These are phyloP conservation scores for Mycena maculata DNA, from an alignment of 768 basidiomycete genomes.

Conservation along the genomic window DNA sequence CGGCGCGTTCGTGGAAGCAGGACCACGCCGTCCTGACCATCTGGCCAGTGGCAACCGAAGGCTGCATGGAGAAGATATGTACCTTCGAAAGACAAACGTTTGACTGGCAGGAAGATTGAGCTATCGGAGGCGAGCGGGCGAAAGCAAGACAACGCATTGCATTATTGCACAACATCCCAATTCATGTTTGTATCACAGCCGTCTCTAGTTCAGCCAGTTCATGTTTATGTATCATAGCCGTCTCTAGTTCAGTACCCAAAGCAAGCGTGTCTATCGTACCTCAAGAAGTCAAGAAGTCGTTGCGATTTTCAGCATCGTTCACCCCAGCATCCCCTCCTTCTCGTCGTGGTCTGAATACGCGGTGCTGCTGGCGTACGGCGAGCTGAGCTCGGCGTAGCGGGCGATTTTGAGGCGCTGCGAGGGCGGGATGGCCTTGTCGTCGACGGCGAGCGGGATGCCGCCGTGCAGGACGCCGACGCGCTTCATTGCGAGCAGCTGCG, in stretches of 20 bases:
- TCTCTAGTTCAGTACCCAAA: constrained; percentile 11
- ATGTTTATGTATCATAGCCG: not conserved
- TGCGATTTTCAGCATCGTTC: not conserved
- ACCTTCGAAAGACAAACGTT: too few species aligned
- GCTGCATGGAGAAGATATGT: too few species aligned
- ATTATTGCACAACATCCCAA: too few species aligned
- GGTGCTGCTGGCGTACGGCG: constrained; percentile 64
- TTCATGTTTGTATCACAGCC: too few species aligned
- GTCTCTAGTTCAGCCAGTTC: too few species aligned
- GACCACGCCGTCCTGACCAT: too few species aligned
- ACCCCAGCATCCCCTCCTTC: constrained; percentile 28
- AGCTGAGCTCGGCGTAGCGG: constrained; percentile 69
- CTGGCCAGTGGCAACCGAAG: too few species aligned
- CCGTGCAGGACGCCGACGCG: constrained; percentile 73
- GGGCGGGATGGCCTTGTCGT: constrained; percentile 77
- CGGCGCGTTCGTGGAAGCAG: too few species aligned
- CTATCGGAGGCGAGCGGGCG: too few species aligned
- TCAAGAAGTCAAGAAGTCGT: constrained; percentile 15
- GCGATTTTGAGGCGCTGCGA: constrained; percentile 79
- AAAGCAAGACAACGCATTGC: too few species aligned
- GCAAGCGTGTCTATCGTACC: constrained; percentile 21
- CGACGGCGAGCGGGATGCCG: constrained; percentile 66
- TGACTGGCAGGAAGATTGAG: too few species aligned
- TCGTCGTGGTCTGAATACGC: constrained; percentile 59
- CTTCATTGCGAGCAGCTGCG: constrained; percentile 70